These are phyloP conservation scores for Calocybe gangraenosa DNA, from an alignment of 768 basidiomycete genomes.

Conservation along the genomic window DNA sequence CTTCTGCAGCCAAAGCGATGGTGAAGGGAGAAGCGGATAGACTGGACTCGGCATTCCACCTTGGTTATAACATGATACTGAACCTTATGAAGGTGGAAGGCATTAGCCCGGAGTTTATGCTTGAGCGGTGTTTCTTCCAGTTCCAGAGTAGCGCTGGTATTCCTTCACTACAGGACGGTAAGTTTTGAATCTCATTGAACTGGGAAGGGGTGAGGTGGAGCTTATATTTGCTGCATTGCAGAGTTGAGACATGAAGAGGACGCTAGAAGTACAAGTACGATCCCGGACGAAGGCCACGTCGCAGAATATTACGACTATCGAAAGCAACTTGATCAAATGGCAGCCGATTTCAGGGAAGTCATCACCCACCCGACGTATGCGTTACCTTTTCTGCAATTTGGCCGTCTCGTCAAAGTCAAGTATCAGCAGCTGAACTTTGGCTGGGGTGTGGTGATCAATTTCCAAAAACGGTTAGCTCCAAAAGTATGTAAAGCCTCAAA, in stretches of 20 bases:
- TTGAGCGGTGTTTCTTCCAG: conserved; percentile 96
- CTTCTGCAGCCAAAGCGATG: conserved; percentile 89
- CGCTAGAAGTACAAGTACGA: conserved; percentile 53
- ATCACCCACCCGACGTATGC: conserved; percentile 94
- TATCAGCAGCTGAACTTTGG: conserved; percentile 88
- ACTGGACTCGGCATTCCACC: conserved; percentile 95
- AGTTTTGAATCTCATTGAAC: conserved; percentile 19
- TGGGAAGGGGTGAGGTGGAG: conserved; percentile 1
- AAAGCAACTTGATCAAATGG: conserved; percentile 90
- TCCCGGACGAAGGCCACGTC: conserved; percentile 81
- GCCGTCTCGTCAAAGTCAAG: conserved; percentile 89
- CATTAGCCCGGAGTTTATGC: conserved; percentile 96
- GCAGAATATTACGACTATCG: conserved; percentile 90
- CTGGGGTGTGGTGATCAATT: conserved; percentile 94
- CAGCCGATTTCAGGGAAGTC: conserved; percentile 83
- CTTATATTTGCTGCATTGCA: conserved; percentile 22
- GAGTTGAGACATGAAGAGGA: conserved; percentile 77
- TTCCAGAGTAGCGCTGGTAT: conserved; percentile 95
- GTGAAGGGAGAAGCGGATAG: conserved; percentile 97
- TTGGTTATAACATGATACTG: conserved; percentile 99
- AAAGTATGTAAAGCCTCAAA: conserved; percentile 46
- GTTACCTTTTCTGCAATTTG: conserved; percentile 90
- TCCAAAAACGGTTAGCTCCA: conserved; percentile 78
- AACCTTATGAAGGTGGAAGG: conserved; percentile 99
- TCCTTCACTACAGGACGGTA: conserved; percentile 80